Base-by-base conservation (phyloP, 2,329 filamentous ascomycete species). In the Zymoseptoria pseudotritici region DNA sequence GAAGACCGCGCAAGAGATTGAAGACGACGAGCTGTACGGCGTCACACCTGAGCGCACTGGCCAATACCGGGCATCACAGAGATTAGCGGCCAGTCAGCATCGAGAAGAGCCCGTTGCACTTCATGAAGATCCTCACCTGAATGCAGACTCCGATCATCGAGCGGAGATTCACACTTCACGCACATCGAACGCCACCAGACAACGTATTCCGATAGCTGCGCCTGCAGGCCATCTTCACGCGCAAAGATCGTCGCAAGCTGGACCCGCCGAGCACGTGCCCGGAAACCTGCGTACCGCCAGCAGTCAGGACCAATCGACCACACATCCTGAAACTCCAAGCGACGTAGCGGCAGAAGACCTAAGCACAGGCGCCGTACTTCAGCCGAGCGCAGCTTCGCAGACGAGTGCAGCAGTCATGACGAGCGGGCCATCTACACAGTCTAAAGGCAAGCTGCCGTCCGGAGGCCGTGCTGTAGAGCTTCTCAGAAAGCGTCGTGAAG, bases 31-130 rank as follows among this genome's bases (percentile, higher is more conserved):
- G 6, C 55, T 68, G 10, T 67, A 67, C 57, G 31, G 22, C 9
- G 6, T 61, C n/a, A 67, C 62, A 22, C 66, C 66, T n/a, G 51
- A 61, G 21, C 61, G 55, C 11, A 62, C 56, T 26, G 50, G 19
- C 11, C 50, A 55, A 24, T 21, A 55, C 19, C 52, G 54, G 6
- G 4, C 61, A 1, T 24, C 50, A 20, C 4, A 52, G 49, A n/a
- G 20, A 21, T 19, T 22, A 42, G 46, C 19, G 22, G 50, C 24
- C 10, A 49, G 24, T 6, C 8, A 42, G 26, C 53, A 56, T 4
- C 22, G 57, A n/a, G 36, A 46, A n/a, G 5, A 46, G 13, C 36
- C 17, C 36, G 36, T 6, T 13, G 36, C 2, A 46, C 36, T n/a
- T 46, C 36, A 46, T 46, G 36, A 46, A 46, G 36, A 46, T 17